Percentiles rank a stretch among this genome's conserved stretches.
Evolutionary conservation across 2,329 filamentous ascomycete species (phyloP).

Genomic region (Plenodomus tracheiphilus): DNA sequence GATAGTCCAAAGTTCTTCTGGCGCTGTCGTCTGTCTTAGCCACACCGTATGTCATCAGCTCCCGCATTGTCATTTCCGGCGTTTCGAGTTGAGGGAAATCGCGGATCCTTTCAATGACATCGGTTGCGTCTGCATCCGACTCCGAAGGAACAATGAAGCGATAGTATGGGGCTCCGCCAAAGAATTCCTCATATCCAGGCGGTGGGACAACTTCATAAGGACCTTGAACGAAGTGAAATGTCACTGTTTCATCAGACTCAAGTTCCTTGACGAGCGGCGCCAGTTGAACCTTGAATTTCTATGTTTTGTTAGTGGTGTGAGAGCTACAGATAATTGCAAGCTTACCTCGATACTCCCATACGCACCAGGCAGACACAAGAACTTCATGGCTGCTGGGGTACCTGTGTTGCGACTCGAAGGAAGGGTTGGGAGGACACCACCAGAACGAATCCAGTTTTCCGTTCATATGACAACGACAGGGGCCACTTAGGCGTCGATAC

Average conservation of each 20-base stretch:
- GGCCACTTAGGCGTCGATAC: no score
- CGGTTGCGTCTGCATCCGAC: constrained; percentile 16
- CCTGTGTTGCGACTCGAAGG: no score
- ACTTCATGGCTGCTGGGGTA: constrained; percentile 12
- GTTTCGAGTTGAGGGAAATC: constrained; percentile 58
- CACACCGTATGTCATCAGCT: constrained; percentile 49
- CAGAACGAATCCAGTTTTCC: no score
- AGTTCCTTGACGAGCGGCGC: constrained; percentile 31
- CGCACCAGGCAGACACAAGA: constrained; percentile 30
- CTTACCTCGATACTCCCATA: constrained; percentile 30
- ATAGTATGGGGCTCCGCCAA: constrained; percentile 31
- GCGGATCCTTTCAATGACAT: constrained; percentile 52
- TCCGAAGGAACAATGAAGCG: constrained; percentile 27
- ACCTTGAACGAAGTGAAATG: constrained; percentile 31
- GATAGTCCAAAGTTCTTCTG: constrained; percentile 20
- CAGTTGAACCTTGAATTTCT: constrained; percentile 35
- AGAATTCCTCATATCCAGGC: constrained; percentile 32
- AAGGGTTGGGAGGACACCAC: no score
- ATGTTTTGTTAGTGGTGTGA: not conserved
- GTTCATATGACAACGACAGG: no score
- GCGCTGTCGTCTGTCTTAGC: constrained; percentile 32
- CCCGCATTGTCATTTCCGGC: constrained; percentile 60
- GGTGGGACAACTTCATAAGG: constrained; percentile 28
- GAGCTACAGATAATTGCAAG: not conserved
- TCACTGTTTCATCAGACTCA: constrained; percentile 21